These are phyloP conservation scores for Candida ascalaphidarum DNA, from an alignment of 805 yeast genomes.

Conservation along the genomic window DNA sequence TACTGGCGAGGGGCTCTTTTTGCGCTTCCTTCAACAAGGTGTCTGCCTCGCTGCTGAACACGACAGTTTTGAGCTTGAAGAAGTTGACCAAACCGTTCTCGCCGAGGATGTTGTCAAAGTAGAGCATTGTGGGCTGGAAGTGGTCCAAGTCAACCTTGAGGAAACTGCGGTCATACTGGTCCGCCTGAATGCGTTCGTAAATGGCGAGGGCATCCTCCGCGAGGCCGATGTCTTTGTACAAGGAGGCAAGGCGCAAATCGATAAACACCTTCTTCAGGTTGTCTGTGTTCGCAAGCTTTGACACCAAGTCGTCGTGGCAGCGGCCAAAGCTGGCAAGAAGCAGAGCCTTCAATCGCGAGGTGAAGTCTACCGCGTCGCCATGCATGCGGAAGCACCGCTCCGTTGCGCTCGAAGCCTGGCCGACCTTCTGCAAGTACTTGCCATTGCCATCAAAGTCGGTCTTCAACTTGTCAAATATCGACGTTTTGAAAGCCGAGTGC, in stretches of 20 bases:
- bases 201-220: no score
- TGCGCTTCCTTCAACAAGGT: no score
- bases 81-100: no score
- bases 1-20: no score
- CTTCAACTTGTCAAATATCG: slow-evolving; percentile 46
- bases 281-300: slow-evolving; percentile 6
- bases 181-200: no score
- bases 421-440: slow-evolving; percentile 16
- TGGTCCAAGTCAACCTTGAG: no score
- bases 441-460: slow-evolving; percentile 41
- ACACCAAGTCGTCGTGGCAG: slow-evolving; percentile 7
- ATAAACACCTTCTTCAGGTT: slow-evolving; percentile 27
- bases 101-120: no score
- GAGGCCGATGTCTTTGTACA: no score
- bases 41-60: no score
- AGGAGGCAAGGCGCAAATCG: slow-evolving; percentile 32
- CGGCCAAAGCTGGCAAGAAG: slow-evolving; percentile 44
- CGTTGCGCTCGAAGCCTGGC: slow-evolving; percentile 6
- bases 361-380: slow-evolving; percentile 28
- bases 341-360: slow-evolving; percentile 37
- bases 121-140: no score
- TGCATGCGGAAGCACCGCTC: slow-evolving; percentile 35
- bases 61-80: no score
- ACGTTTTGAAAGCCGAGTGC: slow-evolving; percentile 32
- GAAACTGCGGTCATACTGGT: no score